These are phyloP conservation scores for Rosa persica DNA, from an alignment of 306 rosid species.

Conservation along the genomic window DNA sequence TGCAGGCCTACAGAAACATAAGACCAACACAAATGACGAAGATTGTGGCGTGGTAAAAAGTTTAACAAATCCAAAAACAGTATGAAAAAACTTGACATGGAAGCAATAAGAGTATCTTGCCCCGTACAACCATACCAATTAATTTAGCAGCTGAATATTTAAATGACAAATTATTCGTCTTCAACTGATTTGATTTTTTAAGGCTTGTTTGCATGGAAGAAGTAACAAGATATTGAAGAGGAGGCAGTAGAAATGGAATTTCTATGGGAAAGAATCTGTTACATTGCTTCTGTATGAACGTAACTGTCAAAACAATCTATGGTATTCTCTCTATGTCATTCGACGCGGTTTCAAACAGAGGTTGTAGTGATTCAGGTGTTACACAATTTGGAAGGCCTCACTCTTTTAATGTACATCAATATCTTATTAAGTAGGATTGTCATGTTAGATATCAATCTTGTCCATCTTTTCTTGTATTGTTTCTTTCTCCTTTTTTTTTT, in stretches of 20 bases:
- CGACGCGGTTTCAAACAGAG: not conserved
- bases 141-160: conserved; percentile 13
- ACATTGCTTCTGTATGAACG: not conserved
- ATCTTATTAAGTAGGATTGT: not conserved
- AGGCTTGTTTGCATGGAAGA: not conserved
- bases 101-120: not conserved
- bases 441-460: not conserved
- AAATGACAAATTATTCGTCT: conserved; percentile 16
- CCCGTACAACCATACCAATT: not conserved
- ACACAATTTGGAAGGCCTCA: not conserved
- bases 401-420: not conserved
- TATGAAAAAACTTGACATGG: not conserved
- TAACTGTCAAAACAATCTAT: not conserved
- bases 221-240: not conserved
- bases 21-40: conserved; percentile 1
- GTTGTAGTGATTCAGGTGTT: not conserved
- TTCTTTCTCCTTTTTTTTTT: not conserved
- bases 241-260: not conserved
- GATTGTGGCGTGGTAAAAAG: not conserved
- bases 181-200: conserved; percentile 55
- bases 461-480: not conserved
- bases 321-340: not conserved
- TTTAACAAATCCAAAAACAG: conserved; percentile 8
- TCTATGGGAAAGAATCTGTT: not conserved
- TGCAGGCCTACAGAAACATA: conserved; percentile 69